A percentile compares a stretch with the other conserved stretches of the same genome.
Conservation (phyloP, 768 basidiomycete genomes). For the Trametes maxima region DNA sequence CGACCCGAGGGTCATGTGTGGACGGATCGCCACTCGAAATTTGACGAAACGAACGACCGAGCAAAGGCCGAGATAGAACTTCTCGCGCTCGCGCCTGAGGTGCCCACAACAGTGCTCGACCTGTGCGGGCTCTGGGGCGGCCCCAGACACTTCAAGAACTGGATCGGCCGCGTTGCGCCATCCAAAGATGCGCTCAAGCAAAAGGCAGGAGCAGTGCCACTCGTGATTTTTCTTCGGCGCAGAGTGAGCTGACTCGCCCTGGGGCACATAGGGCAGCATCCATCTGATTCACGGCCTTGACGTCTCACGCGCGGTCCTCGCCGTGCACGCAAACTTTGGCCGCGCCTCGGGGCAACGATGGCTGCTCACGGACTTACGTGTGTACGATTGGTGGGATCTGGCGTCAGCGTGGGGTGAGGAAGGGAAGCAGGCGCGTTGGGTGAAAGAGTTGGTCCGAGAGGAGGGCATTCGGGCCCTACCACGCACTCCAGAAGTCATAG, state of each 20-base stretch:
- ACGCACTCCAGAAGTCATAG: conserved; percentile 48
- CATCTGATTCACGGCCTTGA: conserved; percentile 67
- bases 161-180: conserved; percentile 54
- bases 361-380: conserved; percentile 55
- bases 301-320: conserved; percentile 59
- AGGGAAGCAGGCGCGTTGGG: conserved; percentile 54
- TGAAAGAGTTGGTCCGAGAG: conserved; percentile 60
- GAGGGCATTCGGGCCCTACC: conserved; percentile 52
- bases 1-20: conserved; percentile 33
- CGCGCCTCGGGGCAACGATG: conserved; percentile 55
- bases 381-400: conserved; percentile 73
- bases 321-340: conserved; percentile 49
- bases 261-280: conserved; percentile 48
- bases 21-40: conserved; percentile 56
- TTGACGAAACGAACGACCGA: conserved; percentile 43
- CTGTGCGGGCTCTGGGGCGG: conserved; percentile 69
- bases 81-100: conserved; percentile 42
- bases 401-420: conserved; percentile 53
- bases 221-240: background rate
- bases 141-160: conserved; percentile 48
- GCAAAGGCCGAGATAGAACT: conserved; percentile 59
- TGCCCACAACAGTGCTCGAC: conserved; percentile 56
- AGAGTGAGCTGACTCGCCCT: background rate
- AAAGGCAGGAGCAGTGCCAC: conserved; percentile 41
- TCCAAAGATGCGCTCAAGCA: conserved; percentile 53